phyloP scores from a whole-genome alignment of 2,329 filamentous ascomycete species.

The Aplosporella prunicola region DNA sequence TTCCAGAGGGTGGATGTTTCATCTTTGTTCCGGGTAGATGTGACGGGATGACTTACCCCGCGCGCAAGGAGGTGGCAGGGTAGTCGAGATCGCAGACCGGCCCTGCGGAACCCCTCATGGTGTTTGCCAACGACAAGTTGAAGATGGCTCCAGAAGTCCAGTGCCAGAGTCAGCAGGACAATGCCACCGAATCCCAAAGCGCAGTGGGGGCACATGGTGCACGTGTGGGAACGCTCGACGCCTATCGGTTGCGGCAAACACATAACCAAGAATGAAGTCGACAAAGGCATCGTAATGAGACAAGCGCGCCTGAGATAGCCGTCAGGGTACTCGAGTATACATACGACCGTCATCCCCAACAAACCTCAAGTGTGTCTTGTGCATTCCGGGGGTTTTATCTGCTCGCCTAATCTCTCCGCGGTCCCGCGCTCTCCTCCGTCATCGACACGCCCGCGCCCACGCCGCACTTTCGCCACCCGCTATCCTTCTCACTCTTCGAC shows the following conservation, averaged over 20 bases:
- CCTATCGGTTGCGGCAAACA: slow-evolving; percentile 2
- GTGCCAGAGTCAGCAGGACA: background rate
- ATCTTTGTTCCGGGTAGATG: background rate
- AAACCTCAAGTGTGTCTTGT: too few species aligned
- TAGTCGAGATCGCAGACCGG: too few species aligned
- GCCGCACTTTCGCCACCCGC: slow-evolving; percentile 2
- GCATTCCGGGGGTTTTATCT: too few species aligned
- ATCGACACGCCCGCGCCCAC: slow-evolving; percentile 8
- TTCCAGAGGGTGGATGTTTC: too few species aligned
- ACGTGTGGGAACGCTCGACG: slow-evolving; percentile 6
- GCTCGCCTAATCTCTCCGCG: slow-evolving; percentile 6
- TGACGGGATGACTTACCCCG: background rate
- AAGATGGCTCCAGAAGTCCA: too few species aligned
- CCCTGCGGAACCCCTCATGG: too few species aligned
- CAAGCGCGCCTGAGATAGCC: background rate
- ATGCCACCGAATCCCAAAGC: slow-evolving; percentile 2
- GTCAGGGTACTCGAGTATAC: slow-evolving; percentile 2
- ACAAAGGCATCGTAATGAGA: background rate
- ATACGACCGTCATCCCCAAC: background rate
- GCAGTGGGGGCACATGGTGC: slow-evolving; percentile 3
- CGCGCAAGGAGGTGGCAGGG: background rate
- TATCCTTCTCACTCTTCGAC: background rate
- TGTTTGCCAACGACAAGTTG: too few species aligned
- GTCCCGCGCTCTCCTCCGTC: slow-evolving; percentile 7
- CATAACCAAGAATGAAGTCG: background rate